Evolutionary conservation across 371 early-diverging fungal genomes (phyloP).

Genomic region (Rhizopus sp.): DNA sequence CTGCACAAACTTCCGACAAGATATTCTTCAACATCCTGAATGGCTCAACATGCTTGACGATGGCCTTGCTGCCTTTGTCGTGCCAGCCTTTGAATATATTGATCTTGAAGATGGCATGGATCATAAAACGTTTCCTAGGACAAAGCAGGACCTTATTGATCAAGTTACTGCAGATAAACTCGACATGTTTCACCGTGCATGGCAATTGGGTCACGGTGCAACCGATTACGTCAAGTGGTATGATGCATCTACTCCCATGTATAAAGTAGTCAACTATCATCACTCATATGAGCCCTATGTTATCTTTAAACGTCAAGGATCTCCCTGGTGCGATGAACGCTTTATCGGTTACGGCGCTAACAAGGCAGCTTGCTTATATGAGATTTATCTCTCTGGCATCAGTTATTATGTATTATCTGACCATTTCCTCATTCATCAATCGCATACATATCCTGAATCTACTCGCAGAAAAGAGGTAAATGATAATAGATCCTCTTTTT

Average conservation of each 20-base stretch:
- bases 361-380: constrained; percentile 74
- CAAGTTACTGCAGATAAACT: constrained; percentile 48
- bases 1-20: constrained; percentile 61
- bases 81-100: constrained; percentile 70
- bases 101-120: constrained; percentile 57
- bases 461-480: constrained; percentile 65
- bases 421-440: constrained; percentile 71
- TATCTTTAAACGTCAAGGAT: constrained; percentile 59
- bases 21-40: constrained; percentile 39
- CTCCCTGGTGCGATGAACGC: constrained; percentile 76
- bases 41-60: constrained; percentile 43
- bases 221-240: constrained; percentile 67
- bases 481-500: not conserved
- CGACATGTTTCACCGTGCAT: constrained; percentile 63
- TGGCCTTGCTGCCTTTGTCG: constrained; percentile 59
- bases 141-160: constrained; percentile 46
- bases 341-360: constrained; percentile 77
- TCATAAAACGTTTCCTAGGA: constrained; percentile 56
- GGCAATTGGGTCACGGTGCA: constrained; percentile 67
- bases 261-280: constrained; percentile 62
- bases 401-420: constrained; percentile 66
- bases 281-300: constrained; percentile 72
- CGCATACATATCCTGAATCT: constrained; percentile 65
- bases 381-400: constrained; percentile 67
- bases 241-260: constrained; percentile 36